A percentile compares a stretch with the other conserved stretches of the same genome.
These are phyloP conservation scores for Cryptococcus floricola DNA, from an alignment of 1,284 basidiomycete genomes.

Conservation along the genomic window DNA sequence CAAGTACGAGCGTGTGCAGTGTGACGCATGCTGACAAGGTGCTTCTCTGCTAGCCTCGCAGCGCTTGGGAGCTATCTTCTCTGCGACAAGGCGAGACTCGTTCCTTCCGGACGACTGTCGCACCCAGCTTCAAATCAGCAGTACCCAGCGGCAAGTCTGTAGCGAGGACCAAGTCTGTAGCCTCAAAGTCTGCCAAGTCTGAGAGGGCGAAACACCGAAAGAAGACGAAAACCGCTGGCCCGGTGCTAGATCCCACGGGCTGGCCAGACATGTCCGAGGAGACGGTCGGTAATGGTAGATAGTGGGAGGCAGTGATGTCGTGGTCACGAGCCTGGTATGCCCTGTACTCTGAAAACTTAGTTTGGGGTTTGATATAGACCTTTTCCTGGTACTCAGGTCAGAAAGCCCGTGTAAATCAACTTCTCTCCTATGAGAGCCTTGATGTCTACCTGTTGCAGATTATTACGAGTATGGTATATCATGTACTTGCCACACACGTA, in stretches of 20 bases:
- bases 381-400: no score
- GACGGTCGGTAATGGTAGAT: neutral
- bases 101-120: neutral
- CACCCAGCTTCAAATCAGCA: slow-evolving; percentile 8
- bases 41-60: neutral
- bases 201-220: neutral
- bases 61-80: neutral
- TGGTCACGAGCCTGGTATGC: no score
- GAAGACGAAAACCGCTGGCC: neutral
- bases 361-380: no score
- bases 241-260: slow-evolving; percentile 7
- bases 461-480: no score
- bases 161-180: slow-evolving; percentile 2
- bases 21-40: no score
- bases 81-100: neutral
- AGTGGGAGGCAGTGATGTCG: no score
- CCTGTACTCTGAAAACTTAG: no score
- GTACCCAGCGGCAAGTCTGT: slow-evolving; percentile 10
- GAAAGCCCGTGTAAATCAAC: no score
- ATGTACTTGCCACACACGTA: no score
- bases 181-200: slow-evolving; percentile 1
- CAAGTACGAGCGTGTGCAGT: no score
- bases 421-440: no score
- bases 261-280: neutral
- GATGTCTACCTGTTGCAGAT: no score